Evolutionary conservation across 129 eudicot genomes (phyloP).

Genomic region (Lactuca sativa): DNA sequence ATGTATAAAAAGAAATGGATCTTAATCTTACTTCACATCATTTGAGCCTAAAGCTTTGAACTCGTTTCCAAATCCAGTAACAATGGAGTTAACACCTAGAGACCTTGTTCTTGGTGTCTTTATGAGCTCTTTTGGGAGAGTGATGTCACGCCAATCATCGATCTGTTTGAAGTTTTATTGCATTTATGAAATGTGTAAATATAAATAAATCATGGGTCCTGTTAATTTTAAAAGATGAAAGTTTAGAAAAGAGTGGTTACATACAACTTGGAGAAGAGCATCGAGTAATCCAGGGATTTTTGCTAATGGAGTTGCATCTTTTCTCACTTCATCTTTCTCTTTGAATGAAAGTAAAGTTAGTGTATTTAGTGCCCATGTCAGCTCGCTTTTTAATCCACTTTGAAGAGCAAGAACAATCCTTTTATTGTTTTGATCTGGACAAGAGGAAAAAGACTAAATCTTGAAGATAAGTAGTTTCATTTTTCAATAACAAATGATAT

Average conservation of each 20-base stretch:
- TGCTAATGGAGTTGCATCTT: conserved; percentile 97
- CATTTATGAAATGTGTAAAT: background rate
- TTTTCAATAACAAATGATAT: background rate
- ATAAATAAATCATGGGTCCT: background rate
- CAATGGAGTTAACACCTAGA: conserved; percentile 70
- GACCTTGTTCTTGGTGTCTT: conserved; percentile 68
- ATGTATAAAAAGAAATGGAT: conserved; percentile 1
- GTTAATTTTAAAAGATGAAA: conserved; percentile 9
- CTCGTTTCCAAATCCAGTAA: conserved; percentile 89
- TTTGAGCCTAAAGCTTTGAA: conserved; percentile 60
- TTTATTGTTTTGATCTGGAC: conserved; percentile 89
- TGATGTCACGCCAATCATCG: conserved; percentile 98
- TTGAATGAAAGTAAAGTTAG: conserved; percentile 92
- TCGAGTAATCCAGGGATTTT: conserved; percentile 95
- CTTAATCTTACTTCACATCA: conserved; percentile 62
- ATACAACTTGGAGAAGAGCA: conserved; percentile 97
- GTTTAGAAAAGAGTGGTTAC: conserved; percentile 22
- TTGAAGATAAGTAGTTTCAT: background rate
- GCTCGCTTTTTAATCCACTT: conserved; percentile 97
- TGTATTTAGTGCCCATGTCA: conserved; percentile 95
- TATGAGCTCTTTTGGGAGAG: conserved; percentile 73
- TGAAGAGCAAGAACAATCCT: conserved; percentile 97
- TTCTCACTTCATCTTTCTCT: conserved; percentile 95
- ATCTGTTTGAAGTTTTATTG: conserved; percentile 43
- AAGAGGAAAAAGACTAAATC: background rate